These are phyloP conservation scores for Fraxinus xanthoxyloides DNA, from an alignment of 305 asterid species.

Conservation along the genomic window DNA sequence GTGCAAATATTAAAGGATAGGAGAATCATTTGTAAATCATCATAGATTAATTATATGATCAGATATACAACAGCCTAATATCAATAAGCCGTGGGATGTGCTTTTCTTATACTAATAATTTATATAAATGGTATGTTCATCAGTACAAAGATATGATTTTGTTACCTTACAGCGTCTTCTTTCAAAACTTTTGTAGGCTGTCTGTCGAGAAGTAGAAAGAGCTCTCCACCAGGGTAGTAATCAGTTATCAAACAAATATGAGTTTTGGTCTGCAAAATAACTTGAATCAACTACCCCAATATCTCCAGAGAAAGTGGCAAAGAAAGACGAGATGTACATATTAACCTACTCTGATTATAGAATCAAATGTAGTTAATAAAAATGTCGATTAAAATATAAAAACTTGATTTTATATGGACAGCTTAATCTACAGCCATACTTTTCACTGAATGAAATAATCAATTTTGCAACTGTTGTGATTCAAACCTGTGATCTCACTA, in stretches of 20 bases:
- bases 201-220: constrained; percentile 83
- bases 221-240: constrained; percentile 95
- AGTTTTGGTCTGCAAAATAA: constrained; percentile 68
- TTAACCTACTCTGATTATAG: not conserved
- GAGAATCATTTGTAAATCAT: not conserved
- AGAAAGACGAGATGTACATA: not conserved
- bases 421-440: not conserved
- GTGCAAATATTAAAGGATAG: not conserved
- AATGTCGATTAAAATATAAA: not conserved
- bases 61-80: not conserved
- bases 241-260: constrained; percentile 90
- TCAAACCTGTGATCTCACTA: too few relatives aligned
- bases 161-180: constrained; percentile 88
- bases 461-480: not conserved
- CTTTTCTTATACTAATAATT: not conserved
- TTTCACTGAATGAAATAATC: not conserved
- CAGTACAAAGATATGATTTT: not conserved
- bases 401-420: not conserved
- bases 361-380: not conserved
- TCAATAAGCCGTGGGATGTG: not conserved
- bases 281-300: constrained; percentile 20
- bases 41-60: not conserved
- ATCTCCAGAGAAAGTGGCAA: not conserved
- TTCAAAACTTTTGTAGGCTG: constrained; percentile 84
- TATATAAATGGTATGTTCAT: not conserved